Evolutionary conservation across 2,329 filamentous ascomycete genomes (phyloP).

Genomic region (Ceratocystis colombiana): DNA sequence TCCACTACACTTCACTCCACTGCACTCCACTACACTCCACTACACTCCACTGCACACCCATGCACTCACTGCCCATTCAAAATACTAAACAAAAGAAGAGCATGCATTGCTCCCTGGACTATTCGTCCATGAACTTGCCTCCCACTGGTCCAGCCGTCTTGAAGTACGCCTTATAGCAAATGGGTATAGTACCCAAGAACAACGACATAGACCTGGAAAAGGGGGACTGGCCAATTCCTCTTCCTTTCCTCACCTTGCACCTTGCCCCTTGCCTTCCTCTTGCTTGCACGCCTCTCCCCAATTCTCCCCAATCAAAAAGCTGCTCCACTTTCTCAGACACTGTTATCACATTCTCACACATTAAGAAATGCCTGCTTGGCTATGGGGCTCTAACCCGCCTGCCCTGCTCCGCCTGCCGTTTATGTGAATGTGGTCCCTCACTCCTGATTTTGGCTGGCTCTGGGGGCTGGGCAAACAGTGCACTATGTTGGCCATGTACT

Average conservation of each 20-base stretch:
- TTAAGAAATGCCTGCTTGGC: neutral
- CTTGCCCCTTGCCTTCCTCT: neutral
- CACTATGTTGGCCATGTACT: neutral
- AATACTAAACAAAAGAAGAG: too few species aligned
- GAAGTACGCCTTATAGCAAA: too few species aligned
- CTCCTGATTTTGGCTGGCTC: slow-evolving; percentile 1
- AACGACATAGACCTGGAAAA: too few species aligned
- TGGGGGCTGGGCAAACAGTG: neutral
- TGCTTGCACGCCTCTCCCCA: neutral
- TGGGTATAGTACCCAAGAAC: too few species aligned
- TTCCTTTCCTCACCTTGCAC: neutral
- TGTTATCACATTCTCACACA: neutral
- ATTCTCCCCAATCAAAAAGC: neutral
- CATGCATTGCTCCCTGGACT: too few species aligned
- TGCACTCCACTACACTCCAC: too few species aligned
- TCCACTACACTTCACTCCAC: too few species aligned
- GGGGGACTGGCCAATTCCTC: slow-evolving; percentile 1
- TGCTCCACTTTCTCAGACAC: slow-evolving; percentile 4
- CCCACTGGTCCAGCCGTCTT: too few species aligned
- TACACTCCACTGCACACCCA: too few species aligned
- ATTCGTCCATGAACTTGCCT: too few species aligned
- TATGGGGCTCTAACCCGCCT: neutral
- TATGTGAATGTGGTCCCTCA: neutral
- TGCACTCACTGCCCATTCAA: too few species aligned
- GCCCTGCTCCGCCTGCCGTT: slow-evolving; percentile 1